Base-by-base conservation (phyloP, 2,329 filamentous ascomycete species). In the Pezicula rhizophila region DNA sequence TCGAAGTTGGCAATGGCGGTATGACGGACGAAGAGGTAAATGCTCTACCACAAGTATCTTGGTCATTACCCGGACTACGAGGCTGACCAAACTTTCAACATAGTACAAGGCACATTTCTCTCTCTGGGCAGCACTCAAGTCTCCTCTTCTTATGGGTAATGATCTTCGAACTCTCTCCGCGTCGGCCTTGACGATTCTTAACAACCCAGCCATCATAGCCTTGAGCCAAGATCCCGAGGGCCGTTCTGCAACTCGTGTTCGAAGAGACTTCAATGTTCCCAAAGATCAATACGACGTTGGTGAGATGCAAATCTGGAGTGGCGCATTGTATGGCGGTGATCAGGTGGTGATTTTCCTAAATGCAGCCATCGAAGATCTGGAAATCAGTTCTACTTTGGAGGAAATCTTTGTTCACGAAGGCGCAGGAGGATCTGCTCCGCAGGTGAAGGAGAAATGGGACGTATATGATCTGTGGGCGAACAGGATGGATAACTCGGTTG, bases 401-500 rank as follows among this genome's bases (percentile, higher is more conserved):
- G 75, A 78, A 33, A 70, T 78, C 45, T 78, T 78, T 62, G 61
- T 72, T 48, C 69, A 72, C 48, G 60, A 66, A 38, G 69, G 70
- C 14, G 66, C 66, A 1, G 64, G 62, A 3, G 67, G 66, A 31
- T 66, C 69, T 1, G 69, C 68, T 1, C 52, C 60, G 1, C 63
- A 73, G 57, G 56, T 69, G 0, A 56, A 62, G 25, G 56, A 66
- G 52, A 63, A 59, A 1, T 78, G 73, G 73, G 71, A 76, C 49
- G 60, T 78, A 7, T 73, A 70, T 52, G 74, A 78, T 54, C 64
- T 78, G 4, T 78, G 75, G 75, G 74, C 67, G 3, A 70, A 72
- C 52, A 65, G 75, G 34, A 75, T 78, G 72, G 63, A 60, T 15
- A 63, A 69, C 31, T 63, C 59, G 1, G 66, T 69, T 47, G 72